phyloP scores from a whole-genome alignment of 345 rosid species.

The Trapa incisa region DNA sequence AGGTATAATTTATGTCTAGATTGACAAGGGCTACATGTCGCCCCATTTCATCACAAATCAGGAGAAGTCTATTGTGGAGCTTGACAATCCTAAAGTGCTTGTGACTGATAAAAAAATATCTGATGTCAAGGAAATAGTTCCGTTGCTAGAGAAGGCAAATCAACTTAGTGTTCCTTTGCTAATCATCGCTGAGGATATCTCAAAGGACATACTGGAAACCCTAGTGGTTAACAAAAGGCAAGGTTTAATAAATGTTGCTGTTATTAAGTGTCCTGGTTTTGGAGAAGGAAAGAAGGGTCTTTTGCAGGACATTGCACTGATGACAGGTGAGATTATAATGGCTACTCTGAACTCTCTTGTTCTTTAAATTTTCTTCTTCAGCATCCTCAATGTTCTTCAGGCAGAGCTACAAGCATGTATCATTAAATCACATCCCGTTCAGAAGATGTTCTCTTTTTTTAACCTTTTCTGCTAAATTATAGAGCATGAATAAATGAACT shows the following conservation, averaged over 20 bases:
- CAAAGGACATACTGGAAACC: constrained; percentile 53
- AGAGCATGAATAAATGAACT: no score
- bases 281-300: constrained; percentile 66
- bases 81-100: constrained; percentile 63
- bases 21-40: constrained; percentile 79
- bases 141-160: constrained; percentile 61
- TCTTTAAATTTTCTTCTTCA: neutral
- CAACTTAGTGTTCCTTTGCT: constrained; percentile 73
- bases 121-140: constrained; percentile 52
- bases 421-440: no score
- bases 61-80: constrained; percentile 60
- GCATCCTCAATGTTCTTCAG: no score
- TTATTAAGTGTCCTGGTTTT: constrained; percentile 70
- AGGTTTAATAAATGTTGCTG: constrained; percentile 73
- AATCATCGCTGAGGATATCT: constrained; percentile 67
- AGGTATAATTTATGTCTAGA: constrained; percentile 23
- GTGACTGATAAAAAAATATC: constrained; percentile 69
- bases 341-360: neutral
- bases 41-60: constrained; percentile 76
- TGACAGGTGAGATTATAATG: constrained; percentile 45
- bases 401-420: no score
- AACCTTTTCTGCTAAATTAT: no score
- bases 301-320: constrained; percentile 79
- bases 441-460: no score
- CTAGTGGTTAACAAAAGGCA: constrained; percentile 58